Conservation (phyloP, 768 basidiomycete species). For the Suillus subluteus region DNA sequence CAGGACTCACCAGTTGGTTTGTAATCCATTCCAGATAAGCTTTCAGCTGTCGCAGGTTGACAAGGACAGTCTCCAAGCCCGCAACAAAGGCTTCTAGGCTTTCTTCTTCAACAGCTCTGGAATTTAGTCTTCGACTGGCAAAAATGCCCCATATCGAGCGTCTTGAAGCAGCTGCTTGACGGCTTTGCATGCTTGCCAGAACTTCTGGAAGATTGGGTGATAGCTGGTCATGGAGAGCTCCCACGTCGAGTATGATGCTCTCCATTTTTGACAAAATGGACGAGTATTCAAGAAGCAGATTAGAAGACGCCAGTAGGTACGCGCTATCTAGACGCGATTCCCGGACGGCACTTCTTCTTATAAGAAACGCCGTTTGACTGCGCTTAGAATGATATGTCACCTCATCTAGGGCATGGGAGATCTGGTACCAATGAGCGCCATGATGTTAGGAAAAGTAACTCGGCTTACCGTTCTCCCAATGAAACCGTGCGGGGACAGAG, state of each 20-base stretch:
- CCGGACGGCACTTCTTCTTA: constrained; percentile 3
- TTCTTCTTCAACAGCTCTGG: constrained; percentile 13
- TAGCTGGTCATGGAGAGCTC: constrained; percentile 19
- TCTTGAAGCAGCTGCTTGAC: constrained; percentile 13
- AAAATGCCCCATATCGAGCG: background rate
- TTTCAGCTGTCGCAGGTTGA: constrained; percentile 23
- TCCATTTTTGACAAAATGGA: constrained; percentile 27
- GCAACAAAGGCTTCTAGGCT: constrained; percentile 17
- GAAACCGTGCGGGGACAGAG: constrained; percentile 27
- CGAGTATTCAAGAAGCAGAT: constrained; percentile 36
- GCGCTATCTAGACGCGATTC: constrained; percentile 27
- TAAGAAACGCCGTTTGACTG: constrained; percentile 4
- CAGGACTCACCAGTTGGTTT: constrained; percentile 27
- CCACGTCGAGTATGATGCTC: constrained; percentile 22
- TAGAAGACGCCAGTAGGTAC: constrained; percentile 34
- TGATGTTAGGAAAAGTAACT: background rate
- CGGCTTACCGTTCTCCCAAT: constrained; percentile 33
- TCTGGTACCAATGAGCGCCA: constrained; percentile 20
- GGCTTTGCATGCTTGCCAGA: background rate
- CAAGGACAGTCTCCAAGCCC: constrained; percentile 27
- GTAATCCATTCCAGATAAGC: constrained; percentile 35
- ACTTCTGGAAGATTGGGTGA: constrained; percentile 8
- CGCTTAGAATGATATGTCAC: constrained; percentile 23
- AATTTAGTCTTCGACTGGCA: constrained; percentile 1
- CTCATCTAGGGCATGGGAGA: constrained; percentile 35